These are phyloP conservation scores for Ampelomyces quisqualis DNA, from an alignment of 2,329 filamentous ascomycete species.

Conservation along the genomic window DNA sequence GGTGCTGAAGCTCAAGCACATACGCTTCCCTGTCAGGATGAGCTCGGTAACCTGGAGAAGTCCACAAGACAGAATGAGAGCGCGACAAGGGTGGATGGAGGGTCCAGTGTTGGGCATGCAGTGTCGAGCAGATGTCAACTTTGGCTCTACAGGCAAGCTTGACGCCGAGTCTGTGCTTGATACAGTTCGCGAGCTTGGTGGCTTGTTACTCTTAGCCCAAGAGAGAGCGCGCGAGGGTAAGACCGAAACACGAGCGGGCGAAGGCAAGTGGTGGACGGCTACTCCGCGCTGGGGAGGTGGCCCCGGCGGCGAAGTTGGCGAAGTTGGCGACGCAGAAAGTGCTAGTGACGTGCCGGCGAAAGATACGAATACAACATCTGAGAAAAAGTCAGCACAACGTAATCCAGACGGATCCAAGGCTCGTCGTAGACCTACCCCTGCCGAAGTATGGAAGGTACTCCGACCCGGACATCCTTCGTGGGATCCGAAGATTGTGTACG, in stretches of 20 bases:
- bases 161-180: constrained; percentile 49
- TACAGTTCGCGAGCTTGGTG: constrained; percentile 58
- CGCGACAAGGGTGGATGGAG: constrained; percentile 57
- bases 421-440: constrained; percentile 48
- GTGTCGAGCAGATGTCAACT: constrained; percentile 56
- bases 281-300: constrained; percentile 59
- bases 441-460: constrained; percentile 56
- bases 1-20: constrained; percentile 50
- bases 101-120: constrained; percentile 60
- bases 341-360: constrained; percentile 26
- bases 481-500: constrained; percentile 59
- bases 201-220: constrained; percentile 59
- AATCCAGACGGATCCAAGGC: constrained; percentile 32
- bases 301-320: constrained; percentile 49
- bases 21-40: constrained; percentile 60
- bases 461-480: constrained; percentile 54
- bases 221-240: constrained; percentile 60
- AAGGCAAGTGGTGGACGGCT: constrained; percentile 62
- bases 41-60: constrained; percentile 56
- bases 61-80: constrained; percentile 54
- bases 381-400: constrained; percentile 39
- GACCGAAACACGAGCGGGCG: constrained; percentile 52
- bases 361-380: constrained; percentile 31
- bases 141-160: constrained; percentile 44
- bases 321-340: constrained; percentile 41